These are phyloP conservation scores for Sphaceloma murrayae DNA, from an alignment of 2,329 filamentous ascomycete species.

Conservation along the genomic window DNA sequence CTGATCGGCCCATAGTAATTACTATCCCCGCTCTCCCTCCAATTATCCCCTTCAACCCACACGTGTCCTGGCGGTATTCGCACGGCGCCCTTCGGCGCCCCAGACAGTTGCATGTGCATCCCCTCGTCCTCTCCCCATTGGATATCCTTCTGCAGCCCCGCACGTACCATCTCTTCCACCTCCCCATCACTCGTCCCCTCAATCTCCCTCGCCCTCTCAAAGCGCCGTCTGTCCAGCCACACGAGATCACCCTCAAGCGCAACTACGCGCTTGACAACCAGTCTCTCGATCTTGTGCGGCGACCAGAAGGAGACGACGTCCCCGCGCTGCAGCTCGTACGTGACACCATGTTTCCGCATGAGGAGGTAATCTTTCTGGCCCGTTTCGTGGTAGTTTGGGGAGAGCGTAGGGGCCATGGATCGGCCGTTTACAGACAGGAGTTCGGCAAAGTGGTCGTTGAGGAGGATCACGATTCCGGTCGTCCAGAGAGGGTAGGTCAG, in stretches of 20 bases:
- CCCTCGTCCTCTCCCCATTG: conserved; percentile 24
- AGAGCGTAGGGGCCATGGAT: conserved; percentile 40
- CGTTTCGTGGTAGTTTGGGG: conserved; percentile 32
- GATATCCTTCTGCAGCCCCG: conserved; percentile 14
- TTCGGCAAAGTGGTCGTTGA: conserved; percentile 35
- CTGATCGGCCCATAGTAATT: conserved; percentile 72
- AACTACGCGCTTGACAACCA: conserved; percentile 73
- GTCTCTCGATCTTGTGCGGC: conserved; percentile 58
- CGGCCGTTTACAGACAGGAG: conserved; percentile 31
- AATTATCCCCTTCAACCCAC: conserved; percentile 90
- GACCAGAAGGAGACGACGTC: conserved; percentile 39
- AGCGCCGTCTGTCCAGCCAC: conserved; percentile 42
- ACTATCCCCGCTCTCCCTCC: conserved; percentile 65
- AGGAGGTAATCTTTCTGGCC: conserved; percentile 33
- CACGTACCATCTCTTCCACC: conserved; percentile 19
- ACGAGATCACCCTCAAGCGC: conserved; percentile 73
- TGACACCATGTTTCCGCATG: conserved; percentile 27
- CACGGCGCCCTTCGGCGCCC: conserved; percentile 31
- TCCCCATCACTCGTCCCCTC: conserved; percentile 33
- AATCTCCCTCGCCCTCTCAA: conserved; percentile 18
- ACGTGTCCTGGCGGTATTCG: conserved; percentile 74
- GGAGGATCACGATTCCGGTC: conserved; percentile 21
- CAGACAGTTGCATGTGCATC: conserved; percentile 14
- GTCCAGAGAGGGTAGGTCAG: conserved; percentile 14
- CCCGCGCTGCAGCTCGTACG: conserved; percentile 30